Conservation (phyloP, 495 filamentous ascomycete species). For the Aspergillus affinis region DNA sequence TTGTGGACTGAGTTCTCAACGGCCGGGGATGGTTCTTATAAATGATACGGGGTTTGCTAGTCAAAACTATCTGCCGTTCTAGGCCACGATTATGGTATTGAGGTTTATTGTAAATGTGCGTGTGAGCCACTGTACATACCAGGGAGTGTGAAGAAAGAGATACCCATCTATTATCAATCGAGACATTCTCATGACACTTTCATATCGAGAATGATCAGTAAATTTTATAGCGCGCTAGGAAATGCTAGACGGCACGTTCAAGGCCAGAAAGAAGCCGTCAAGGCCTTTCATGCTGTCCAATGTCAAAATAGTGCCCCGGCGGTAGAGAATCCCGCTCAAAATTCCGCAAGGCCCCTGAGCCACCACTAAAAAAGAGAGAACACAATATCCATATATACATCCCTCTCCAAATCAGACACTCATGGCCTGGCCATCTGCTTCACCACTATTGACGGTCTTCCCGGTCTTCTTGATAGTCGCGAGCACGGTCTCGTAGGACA, state of each 20-base stretch:
- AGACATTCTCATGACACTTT: neutral
- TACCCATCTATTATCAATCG: neutral
- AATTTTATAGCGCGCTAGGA: neutral
- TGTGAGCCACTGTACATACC: constrained; percentile 11
- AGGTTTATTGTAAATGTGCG: constrained; percentile 6
- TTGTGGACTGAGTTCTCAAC: constrained; percentile 33
- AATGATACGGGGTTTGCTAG: neutral
- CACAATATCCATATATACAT: constrained; percentile 1
- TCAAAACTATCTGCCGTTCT: neutral
- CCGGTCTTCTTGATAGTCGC: constrained; percentile 93
- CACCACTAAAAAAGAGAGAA: neutral
- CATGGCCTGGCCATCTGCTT: constrained; percentile 54
- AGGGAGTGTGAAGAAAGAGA: neutral
- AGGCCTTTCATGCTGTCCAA: neutral
- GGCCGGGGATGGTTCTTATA: neutral
- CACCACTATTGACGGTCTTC: constrained; percentile 77
- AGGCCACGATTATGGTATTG: no score
- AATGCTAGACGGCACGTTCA: neutral
- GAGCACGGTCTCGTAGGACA: constrained; percentile 79
- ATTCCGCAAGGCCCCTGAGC: neutral
- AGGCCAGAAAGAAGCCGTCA: no score
- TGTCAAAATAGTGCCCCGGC: neutral
- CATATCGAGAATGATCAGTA: neutral
- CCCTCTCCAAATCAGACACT: constrained; percentile 26
- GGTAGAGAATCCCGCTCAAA: neutral